phyloP scores from a whole-genome alignment of 164 flowering plant species.

The Chimonanthus salicifolius region DNA sequence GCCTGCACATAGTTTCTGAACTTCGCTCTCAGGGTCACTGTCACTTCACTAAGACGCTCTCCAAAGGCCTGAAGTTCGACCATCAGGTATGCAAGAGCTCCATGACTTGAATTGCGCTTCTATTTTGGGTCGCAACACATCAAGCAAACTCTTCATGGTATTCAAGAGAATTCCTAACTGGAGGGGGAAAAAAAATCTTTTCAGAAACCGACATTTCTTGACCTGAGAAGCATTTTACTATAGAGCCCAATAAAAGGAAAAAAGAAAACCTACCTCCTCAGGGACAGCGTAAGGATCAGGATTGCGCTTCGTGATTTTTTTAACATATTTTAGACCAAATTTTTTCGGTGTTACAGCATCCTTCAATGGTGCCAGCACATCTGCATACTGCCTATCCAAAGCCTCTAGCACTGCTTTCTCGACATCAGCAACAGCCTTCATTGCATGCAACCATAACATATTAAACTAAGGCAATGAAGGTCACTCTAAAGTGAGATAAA shows the following conservation, averaged over 20 bases:
- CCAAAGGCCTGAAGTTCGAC: constrained; percentile 69
- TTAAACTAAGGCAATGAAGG: constrained; percentile 5
- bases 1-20: constrained; percentile 86
- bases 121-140: constrained; percentile 73
- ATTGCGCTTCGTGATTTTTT: constrained; percentile 70
- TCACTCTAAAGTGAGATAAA: background rate
- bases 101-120: constrained; percentile 73
- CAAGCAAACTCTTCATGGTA: constrained; percentile 90
- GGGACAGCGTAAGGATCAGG: constrained; percentile 57
- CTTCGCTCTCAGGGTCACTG: constrained; percentile 88
- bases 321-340: constrained; percentile 82
- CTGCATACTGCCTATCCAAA: constrained; percentile 85
- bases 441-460: constrained; percentile 9
- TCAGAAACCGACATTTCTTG: background rate
- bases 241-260: background rate
- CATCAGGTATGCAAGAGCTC: constrained; percentile 73
- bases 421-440: constrained; percentile 82
- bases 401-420: constrained; percentile 90
- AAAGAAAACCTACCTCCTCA: constrained; percentile 52
- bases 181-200: constrained; percentile 13
- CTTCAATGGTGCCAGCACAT: constrained; percentile 82
- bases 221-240: background rate
- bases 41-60: constrained; percentile 85
- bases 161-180: constrained; percentile 87
- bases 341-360: constrained; percentile 70